Evolutionary conservation across 257 asterid genomes (phyloP).

Genomic region (Sherardia arvensis): DNA sequence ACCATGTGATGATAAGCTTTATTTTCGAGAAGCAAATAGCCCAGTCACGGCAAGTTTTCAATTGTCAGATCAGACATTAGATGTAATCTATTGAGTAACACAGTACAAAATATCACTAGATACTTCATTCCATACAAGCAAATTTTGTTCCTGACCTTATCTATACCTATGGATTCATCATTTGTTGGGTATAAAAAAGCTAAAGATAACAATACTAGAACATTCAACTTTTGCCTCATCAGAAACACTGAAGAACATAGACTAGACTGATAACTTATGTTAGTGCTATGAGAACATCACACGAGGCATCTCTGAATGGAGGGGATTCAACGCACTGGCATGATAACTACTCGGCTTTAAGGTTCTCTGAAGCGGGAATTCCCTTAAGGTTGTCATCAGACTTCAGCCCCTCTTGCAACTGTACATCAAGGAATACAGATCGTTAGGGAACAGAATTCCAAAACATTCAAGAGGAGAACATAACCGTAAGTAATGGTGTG

Average conservation of each 20-base stretch:
- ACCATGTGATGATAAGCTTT: background rate
- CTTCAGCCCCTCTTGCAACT: conserved; percentile 51
- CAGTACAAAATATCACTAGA: background rate
- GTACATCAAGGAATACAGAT: conserved; percentile 5
- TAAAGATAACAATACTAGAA: conserved; percentile 14
- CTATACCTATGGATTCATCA: too few species aligned
- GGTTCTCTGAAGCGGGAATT: conserved; percentile 24
- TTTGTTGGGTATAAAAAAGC: too few species aligned
- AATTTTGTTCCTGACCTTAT: background rate
- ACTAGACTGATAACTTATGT: conserved; percentile 12
- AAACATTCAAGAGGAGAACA: too few species aligned
- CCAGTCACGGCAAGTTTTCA: background rate
- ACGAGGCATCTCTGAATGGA: background rate
- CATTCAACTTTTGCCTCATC: conserved; percentile 10
- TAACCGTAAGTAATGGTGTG: too few species aligned
- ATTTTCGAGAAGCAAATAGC: background rate
- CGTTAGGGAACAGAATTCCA: too few species aligned
- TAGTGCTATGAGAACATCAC: conserved; percentile 10
- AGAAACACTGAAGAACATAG: conserved; percentile 12
- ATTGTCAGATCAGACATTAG: background rate
- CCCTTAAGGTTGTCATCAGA: conserved; percentile 27
- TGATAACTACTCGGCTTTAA: conserved; percentile 36
- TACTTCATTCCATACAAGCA: background rate
- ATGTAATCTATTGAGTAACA: background rate
- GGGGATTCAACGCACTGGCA: background rate